Base-by-base conservation (phyloP, 768 basidiomycete species). In the Lyophyllum semitale region DNA sequence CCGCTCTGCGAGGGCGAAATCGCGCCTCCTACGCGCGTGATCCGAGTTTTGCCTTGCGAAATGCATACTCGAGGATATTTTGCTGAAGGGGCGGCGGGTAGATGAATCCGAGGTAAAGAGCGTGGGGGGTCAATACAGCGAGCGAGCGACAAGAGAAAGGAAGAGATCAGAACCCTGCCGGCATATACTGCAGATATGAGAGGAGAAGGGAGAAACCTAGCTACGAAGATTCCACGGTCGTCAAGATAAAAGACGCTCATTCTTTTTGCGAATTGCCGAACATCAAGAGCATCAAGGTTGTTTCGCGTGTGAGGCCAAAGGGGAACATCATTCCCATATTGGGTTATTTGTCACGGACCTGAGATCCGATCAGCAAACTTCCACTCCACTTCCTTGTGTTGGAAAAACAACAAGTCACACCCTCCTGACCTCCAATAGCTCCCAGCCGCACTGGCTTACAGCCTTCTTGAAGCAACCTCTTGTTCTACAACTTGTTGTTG, bases 1-100 rank as follows among this genome's bases (percentile, higher is more conserved):
- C 56, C 80, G 77, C 45, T 67, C 69, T 9, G 72, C 48, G 15
- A 61, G 30, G 12, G 17, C 38, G 18, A 50, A 4, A n/a, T 40
- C 29, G 35, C 59, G 57, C 6, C 38, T 6, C 12, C 54, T 23
- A 27, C 41, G 59, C 37, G 51, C 35, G 35, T 61, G 57, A 40
- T 50, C 43, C 7, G 26, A 25, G 30, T 26, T 30, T 35, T 53
- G 58, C 26, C 41, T 52, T 25, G 45, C 59, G 22, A 53, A 30
- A 40, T 26, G 55, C 62, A 63, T 63, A 41, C 8, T 47, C 46
- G n/a, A 32, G 32, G 22, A 20, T 32, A 30, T 48, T 45, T 32
- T 25, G 32, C n/a, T n/a, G n/a, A n/a, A 30, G 25, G 8, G 25
- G 26, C 20, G 17, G 26, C 20, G 3, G 33, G 18, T 17, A 22